phyloP scores from a whole-genome alignment of 179 eudicot genomes.

The Drosera spatulata region DNA sequence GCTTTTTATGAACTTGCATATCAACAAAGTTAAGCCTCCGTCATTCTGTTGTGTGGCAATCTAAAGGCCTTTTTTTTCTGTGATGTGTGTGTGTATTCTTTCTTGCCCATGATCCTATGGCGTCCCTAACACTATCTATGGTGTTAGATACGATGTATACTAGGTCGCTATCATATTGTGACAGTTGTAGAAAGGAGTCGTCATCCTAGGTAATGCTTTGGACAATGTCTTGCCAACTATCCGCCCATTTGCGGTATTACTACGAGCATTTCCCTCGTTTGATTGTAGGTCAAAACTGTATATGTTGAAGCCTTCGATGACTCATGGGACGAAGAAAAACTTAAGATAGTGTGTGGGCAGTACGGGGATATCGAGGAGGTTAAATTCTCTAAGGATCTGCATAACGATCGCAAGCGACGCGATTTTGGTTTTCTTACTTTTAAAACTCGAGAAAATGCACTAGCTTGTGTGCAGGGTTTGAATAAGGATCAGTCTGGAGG shows the following conservation, averaged over 20 bases:
- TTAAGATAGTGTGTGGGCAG: constrained; percentile 14
- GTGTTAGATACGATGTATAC: too few species aligned
- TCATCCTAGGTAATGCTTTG: too few species aligned
- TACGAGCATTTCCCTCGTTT: not conserved
- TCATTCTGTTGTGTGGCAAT: too few species aligned
- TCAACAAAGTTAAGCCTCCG: too few species aligned
- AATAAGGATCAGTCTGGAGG: constrained; percentile 15
- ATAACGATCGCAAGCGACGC: constrained; percentile 3
- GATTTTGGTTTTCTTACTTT: constrained; percentile 22
- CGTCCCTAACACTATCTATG: too few species aligned
- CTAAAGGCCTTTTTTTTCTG: too few species aligned
- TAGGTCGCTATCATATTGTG: too few species aligned
- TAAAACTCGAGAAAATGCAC: constrained; percentile 18
- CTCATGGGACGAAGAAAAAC: constrained; percentile 19
- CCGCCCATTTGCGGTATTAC: not conserved
- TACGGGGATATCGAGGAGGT: constrained; percentile 15
- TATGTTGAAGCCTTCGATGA: constrained; percentile 19
- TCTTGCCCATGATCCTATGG: too few species aligned
- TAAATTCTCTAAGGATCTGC: constrained; percentile 8
- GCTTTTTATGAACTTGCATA: too few species aligned
- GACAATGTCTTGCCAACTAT: too few species aligned
- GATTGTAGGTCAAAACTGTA: constrained; percentile 18
- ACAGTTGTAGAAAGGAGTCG: too few species aligned
- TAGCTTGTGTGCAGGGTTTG: constrained; percentile 24
- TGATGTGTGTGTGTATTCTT: too few species aligned